phyloP scores from a whole-genome alignment of 2,329 filamentous ascomycete species.

The Zymoseptoria tritici region DNA sequence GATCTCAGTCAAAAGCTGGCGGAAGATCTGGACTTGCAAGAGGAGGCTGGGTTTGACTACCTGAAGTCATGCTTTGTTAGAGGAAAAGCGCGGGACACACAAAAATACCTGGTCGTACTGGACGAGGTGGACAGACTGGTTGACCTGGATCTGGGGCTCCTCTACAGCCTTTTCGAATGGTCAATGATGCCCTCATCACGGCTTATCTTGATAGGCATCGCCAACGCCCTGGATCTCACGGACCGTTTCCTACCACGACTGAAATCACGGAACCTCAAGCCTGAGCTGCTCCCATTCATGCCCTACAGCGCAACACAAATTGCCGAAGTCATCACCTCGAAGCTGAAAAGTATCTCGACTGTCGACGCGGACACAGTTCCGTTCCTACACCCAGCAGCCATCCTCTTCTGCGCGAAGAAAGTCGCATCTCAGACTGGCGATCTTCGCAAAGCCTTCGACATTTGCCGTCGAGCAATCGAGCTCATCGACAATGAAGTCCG shows the following conservation, averaged over 20 bases:
- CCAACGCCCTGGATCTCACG: slow-evolving; percentile 90
- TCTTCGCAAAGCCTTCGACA: slow-evolving; percentile 88
- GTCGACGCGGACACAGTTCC: slow-evolving; percentile 51
- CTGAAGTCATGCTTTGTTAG: slow-evolving; percentile 63
- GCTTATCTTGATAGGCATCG: slow-evolving; percentile 82
- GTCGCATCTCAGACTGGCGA: slow-evolving; percentile 92
- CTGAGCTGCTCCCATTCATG: slow-evolving; percentile 80
- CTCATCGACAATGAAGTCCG: slow-evolving; percentile 79
- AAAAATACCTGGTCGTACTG: slow-evolving; percentile 72
- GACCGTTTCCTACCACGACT: slow-evolving; percentile 90
- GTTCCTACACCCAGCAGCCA: slow-evolving; percentile 87
- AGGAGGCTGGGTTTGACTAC: slow-evolving; percentile 57
- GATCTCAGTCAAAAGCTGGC: slow-evolving; percentile 78
- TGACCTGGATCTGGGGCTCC: slow-evolving; percentile 75
- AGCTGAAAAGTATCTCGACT: slow-evolving; percentile 61
- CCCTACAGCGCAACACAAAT: slow-evolving; percentile 87
- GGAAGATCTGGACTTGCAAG: slow-evolving; percentile 56
- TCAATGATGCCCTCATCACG: slow-evolving; percentile 73
- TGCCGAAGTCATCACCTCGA: slow-evolving; percentile 74
- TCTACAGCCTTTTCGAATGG: slow-evolving; percentile 97
- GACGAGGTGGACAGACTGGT: slow-evolving; percentile 95
- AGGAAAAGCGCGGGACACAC: slow-evolving; percentile 47
- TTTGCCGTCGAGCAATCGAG: slow-evolving; percentile 83
- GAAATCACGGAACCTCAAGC: slow-evolving; percentile 87
- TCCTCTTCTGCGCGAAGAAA: slow-evolving; percentile 90